Conservation (phyloP, 1,139 yeast genomes). For the Suhomyces taliae region DNA sequence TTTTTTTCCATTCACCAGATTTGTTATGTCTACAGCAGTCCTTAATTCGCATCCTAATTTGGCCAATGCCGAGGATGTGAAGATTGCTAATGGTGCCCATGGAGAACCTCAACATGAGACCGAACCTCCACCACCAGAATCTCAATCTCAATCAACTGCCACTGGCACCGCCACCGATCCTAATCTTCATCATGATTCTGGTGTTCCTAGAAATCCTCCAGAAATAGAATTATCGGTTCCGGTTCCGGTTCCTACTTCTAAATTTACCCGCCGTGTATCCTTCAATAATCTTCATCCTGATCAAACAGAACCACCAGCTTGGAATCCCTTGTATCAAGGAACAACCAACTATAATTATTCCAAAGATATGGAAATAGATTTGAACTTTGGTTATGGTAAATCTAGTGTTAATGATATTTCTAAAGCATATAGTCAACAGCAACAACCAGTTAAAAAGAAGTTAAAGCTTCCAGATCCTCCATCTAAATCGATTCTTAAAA, state of each 20-base stretch:
- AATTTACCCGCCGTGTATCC: constrained; percentile 40
- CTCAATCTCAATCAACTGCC: background rate
- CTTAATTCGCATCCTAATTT: background rate
- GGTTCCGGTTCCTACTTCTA: background rate
- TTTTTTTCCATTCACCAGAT: background rate
- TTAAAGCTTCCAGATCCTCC: constrained; percentile 34
- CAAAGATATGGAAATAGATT: constrained; percentile 2
- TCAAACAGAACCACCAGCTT: constrained; percentile 10
- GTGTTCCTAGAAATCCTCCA: constrained; percentile 2
- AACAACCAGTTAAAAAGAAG: constrained; percentile 15
- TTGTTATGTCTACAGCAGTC: constrained; percentile 3
- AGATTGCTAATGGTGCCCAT: background rate
- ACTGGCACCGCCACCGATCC: background rate
- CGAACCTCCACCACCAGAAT: background rate
- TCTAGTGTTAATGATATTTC: constrained; percentile 16
- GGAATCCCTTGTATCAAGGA: constrained; percentile 8
- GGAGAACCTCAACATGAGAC: background rate
- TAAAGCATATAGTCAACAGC: constrained; percentile 13
- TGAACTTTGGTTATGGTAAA: constrained; percentile 16
- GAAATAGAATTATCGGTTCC: background rate
- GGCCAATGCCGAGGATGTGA: background rate
- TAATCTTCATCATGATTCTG: background rate
- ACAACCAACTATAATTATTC: constrained; percentile 1
- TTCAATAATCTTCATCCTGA: constrained; percentile 44
- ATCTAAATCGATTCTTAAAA: constrained; percentile 42